Base-by-base conservation (phyloP, 805 yeast genomes). In the Lachancea quebecensis region DNA sequence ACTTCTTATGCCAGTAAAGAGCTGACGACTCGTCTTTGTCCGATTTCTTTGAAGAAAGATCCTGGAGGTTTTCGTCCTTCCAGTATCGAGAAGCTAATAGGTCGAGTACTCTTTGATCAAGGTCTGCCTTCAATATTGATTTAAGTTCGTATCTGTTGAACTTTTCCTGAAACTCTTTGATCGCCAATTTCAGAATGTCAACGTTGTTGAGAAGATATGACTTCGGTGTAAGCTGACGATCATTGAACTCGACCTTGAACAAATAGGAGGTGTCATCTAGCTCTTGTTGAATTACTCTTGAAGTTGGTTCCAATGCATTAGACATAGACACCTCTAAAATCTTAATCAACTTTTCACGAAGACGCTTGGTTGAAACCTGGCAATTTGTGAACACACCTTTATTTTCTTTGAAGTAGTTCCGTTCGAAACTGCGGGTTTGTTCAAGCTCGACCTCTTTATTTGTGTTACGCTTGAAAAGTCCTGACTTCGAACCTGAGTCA, bases 211-310 rank as follows among this genome's bases (percentile, higher is more conserved):
- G 95, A 54, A 93, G 73, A 60, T 93, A 93, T 47, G 95, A 87
- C 58, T 89, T 93, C 12, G 98, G 95, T 0, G 99, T 93, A 51
- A 93, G 72, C 31, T 84, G 86, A 44, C 97, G 78, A 65, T 93
- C 99, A 60, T 93, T 93, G 66, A 89, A 93, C 64, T 93, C 97
- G 18, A 93, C 99, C 63, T 93, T 93, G 69, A 88, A 93, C 60
- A 83, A 81, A 62, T 93, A 93, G 1, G 93, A 70, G 0, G 97
- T 79, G 57, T 95, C 99, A 62, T 95, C 99, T 37, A 90, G 74
- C 64, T 93, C 99, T 58, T 81, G 90, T 50, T 85, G 86, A 42
- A 93, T 91, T 6, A 90, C 74, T 38, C 76, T 72, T 43, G 88
- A 87, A 11, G 97, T 89, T 18, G 99, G 98, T 51, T 81, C 82